Evolutionary conservation across 2,329 filamentous ascomycete genomes (phyloP).

Genomic region (Ophioceras dolichostomum): DNA sequence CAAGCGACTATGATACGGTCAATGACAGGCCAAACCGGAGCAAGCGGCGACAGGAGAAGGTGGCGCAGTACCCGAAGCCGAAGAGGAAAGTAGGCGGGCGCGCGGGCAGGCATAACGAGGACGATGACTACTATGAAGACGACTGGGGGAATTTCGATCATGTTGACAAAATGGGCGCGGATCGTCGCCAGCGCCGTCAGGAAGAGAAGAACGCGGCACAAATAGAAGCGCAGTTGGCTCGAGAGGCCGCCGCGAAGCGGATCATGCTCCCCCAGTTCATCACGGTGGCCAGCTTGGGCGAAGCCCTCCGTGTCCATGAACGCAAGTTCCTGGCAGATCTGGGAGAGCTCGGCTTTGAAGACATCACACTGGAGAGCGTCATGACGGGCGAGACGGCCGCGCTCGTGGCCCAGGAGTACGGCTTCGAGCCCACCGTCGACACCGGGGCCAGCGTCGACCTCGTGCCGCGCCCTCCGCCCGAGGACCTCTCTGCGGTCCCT

Average conservation of each 20-base stretch:
- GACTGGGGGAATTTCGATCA: too few relatives aligned
- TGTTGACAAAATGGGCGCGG: constrained; percentile 19
- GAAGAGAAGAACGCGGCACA: constrained; percentile 28
- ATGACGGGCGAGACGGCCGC: constrained; percentile 85
- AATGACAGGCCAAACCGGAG: neutral
- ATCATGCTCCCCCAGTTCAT: constrained; percentile 87
- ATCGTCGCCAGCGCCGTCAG: constrained; percentile 26
- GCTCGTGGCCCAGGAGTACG: constrained; percentile 83
- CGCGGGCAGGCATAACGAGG: constrained; percentile 15
- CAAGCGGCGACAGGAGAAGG: neutral
- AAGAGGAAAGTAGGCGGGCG: neutral
- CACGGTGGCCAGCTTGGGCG: constrained; percentile 70
- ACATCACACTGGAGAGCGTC: constrained; percentile 69
- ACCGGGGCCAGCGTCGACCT: constrained; percentile 57
- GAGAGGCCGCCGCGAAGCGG: constrained; percentile 30
- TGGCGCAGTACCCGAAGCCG: constrained; percentile 3
- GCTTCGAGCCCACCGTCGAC: constrained; percentile 74
- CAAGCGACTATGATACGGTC: neutral
- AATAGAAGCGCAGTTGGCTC: constrained; percentile 25
- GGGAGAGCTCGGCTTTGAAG: constrained; percentile 79
- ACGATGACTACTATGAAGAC: constrained; percentile 28
- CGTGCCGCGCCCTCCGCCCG: constrained; percentile 52
- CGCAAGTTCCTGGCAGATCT: constrained; percentile 64
- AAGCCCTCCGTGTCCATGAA: constrained; percentile 57
- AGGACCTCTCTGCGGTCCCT: constrained; percentile 57